Percentiles rank a stretch among this genome's conserved stretches.
Evolutionary conservation across 208 protist genomes (phyloP).

Genomic region (Jaenimonas drosophilae): DNA sequence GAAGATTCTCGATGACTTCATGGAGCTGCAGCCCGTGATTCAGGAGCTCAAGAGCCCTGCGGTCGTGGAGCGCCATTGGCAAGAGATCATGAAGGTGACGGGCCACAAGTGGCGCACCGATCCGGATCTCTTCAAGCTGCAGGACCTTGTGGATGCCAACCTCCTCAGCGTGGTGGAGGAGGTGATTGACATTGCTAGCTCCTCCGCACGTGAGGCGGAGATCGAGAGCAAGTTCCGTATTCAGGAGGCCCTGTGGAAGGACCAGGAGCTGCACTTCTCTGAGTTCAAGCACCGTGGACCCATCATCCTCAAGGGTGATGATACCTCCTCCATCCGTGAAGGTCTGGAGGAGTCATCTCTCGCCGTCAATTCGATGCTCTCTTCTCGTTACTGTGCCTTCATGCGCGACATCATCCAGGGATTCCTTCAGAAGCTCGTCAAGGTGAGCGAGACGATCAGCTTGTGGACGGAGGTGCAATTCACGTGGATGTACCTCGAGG

Average conservation of each 20-base stretch:
- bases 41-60: slow-evolving; percentile 86
- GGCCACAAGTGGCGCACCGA: slow-evolving; percentile 87
- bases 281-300: slow-evolving; percentile 92
- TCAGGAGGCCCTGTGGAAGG: slow-evolving; percentile 89
- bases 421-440: slow-evolving; percentile 89
- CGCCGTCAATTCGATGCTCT: slow-evolving; percentile 89
- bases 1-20: slow-evolving; percentile 93
- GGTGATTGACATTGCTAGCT: slow-evolving; percentile 93
- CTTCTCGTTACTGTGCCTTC: slow-evolving; percentile 90
- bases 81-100: slow-evolving; percentile 88
- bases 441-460: slow-evolving; percentile 87
- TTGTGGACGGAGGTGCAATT: slow-evolving; percentile 93
- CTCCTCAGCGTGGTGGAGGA: slow-evolving; percentile 86
- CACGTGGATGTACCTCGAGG: slow-evolving; percentile 96
- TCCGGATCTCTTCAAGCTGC: slow-evolving; percentile 91
- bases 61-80: slow-evolving; percentile 94
- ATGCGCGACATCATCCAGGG: slow-evolving; percentile 88
- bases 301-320: slow-evolving; percentile 90
- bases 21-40: slow-evolving; percentile 92
- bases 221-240: slow-evolving; percentile 92
- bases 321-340: slow-evolving; percentile 84
- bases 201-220: slow-evolving; percentile 93
- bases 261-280: slow-evolving; percentile 90
- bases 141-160: slow-evolving; percentile 88
- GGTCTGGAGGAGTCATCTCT: slow-evolving; percentile 94